These are phyloP conservation scores for Sordariomycetes sp. DNA, from an alignment of 2,329 filamentous ascomycete genomes.

Conservation along the genomic window DNA sequence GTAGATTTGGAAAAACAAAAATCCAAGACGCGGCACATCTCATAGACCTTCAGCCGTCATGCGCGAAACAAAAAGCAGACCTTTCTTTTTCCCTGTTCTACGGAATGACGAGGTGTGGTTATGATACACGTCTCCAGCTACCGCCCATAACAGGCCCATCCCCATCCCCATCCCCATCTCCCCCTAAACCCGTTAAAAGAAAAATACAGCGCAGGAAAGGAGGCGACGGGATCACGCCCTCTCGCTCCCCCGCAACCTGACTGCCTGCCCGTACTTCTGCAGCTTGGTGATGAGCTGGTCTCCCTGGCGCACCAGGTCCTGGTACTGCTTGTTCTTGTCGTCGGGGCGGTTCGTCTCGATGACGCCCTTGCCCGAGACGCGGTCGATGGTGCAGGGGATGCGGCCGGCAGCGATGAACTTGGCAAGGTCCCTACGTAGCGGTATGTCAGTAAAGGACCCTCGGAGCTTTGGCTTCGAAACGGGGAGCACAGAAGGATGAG, in stretches of 20 bases:
- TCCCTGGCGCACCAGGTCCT: slow-evolving; percentile 93
- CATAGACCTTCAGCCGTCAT: not conserved
- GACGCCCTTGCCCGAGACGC: slow-evolving; percentile 85
- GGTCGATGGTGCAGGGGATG: slow-evolving; percentile 94
- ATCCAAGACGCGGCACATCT: not conserved
- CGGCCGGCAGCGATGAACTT: slow-evolving; percentile 93
- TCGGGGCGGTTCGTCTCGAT: slow-evolving; percentile 97
- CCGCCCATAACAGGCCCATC: not conserved
- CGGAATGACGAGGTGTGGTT: not conserved
- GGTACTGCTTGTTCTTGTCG: slow-evolving; percentile 99
- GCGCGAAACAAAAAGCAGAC: not conserved
- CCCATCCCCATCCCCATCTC: not conserved
- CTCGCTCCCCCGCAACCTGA: slow-evolving; percentile 89
- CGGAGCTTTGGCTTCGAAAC: not conserved
- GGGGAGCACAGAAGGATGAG: not conserved
- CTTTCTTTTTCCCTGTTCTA: not conserved
- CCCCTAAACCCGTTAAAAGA: not conserved
- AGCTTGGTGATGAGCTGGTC: slow-evolving; percentile 97
- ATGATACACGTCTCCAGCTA: not conserved
- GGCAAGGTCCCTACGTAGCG: slow-evolving; percentile 65
- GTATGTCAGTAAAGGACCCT: not conserved
- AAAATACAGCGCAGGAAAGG: not conserved
- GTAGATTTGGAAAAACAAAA: not conserved
- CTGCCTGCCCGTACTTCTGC: slow-evolving; percentile 97
- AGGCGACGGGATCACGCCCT: slow-evolving; percentile 48